Percentiles rank a stretch among this genome's conserved stretches.
phyloP scores from a whole-genome alignment of 352 stramenopile species.

The Globisporangium canariense region DNA sequence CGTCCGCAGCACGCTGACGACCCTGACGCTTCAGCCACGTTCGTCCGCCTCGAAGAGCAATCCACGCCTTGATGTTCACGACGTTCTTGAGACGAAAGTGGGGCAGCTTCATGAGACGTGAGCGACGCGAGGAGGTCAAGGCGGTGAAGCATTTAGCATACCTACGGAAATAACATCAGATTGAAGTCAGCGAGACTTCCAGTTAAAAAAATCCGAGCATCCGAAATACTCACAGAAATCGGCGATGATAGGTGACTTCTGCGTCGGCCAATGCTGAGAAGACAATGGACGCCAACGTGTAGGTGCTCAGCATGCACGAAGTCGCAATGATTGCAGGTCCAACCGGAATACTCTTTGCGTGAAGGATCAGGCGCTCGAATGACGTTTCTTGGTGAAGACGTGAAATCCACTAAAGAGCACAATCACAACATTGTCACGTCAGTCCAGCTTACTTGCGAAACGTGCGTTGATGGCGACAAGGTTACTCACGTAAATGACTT shows the following conservation, averaged over 20 bases:
- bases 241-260: conserved; percentile 83
- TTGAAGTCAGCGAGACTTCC: conserved; percentile 1
- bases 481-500: conserved; percentile 28
- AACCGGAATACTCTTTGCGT: conserved; percentile 25
- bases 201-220: no score
- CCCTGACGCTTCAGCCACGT: conserved; percentile 88
- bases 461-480: not conserved
- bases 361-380: conserved; percentile 20
- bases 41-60: conserved; percentile 79
- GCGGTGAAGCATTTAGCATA: conserved; percentile 90
- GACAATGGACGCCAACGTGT: conserved; percentile 68
- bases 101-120: conserved; percentile 76
- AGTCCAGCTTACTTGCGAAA: not conserved
- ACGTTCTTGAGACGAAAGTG: conserved; percentile 91
- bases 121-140: conserved; percentile 81
- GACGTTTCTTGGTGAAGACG: conserved; percentile 32
- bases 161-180: conserved; percentile 19
- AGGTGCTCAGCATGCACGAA: conserved; percentile 73
- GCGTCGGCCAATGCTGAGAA: conserved; percentile 77
- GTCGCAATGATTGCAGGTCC: conserved; percentile 49
- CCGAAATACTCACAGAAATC: conserved; percentile 53
- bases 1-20: conserved; percentile 79
- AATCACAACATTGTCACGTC: not conserved
- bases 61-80: conserved; percentile 90
- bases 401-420: conserved; percentile 26